A percentile compares a stretch with the other conserved stretches of the same genome.
phyloP scores from a whole-genome alignment of 2,329 filamentous ascomycete species.

The Teratosphaeria gauchensis region DNA sequence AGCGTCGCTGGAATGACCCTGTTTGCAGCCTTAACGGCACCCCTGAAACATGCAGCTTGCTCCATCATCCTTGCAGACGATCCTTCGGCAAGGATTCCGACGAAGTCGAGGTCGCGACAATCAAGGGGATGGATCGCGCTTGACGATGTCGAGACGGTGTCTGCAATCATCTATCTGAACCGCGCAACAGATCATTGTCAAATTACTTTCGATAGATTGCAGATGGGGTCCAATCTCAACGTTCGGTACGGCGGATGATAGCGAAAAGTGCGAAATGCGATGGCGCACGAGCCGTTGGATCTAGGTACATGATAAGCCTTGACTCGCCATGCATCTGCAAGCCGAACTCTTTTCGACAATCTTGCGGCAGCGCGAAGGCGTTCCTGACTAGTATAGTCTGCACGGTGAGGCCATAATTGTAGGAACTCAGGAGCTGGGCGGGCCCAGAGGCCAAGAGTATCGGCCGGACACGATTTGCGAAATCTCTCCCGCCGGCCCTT shows the following conservation, averaged over 20 bases:
- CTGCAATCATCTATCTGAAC: too few species aligned
- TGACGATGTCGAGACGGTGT: neutral
- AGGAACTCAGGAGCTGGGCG: neutral
- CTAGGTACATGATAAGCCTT: neutral
- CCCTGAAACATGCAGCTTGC: neutral
- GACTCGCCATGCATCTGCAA: neutral
- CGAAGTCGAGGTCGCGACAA: neutral
- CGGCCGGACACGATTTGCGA: neutral
- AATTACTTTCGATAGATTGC: neutral
- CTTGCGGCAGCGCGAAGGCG: neutral
- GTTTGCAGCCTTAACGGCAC: neutral
- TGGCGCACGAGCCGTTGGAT: neutral
- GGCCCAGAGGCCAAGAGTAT: neutral
- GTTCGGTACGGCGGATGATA: neutral
- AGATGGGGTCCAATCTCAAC: neutral
- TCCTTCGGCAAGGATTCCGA: neutral
- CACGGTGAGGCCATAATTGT: neutral
- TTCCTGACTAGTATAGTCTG: neutral
- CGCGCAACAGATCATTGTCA: neutral
- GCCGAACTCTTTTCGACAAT: neutral
- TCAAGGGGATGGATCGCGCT: neutral
- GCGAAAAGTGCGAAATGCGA: neutral
- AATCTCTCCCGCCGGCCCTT: neutral
- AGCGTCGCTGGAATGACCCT: neutral
- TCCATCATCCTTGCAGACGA: neutral